A percentile compares a stretch with the other conserved stretches of the same genome.
phyloP scores from a whole-genome alignment of 1,284 basidiomycete genomes.

The Pholiota adiposa region DNA sequence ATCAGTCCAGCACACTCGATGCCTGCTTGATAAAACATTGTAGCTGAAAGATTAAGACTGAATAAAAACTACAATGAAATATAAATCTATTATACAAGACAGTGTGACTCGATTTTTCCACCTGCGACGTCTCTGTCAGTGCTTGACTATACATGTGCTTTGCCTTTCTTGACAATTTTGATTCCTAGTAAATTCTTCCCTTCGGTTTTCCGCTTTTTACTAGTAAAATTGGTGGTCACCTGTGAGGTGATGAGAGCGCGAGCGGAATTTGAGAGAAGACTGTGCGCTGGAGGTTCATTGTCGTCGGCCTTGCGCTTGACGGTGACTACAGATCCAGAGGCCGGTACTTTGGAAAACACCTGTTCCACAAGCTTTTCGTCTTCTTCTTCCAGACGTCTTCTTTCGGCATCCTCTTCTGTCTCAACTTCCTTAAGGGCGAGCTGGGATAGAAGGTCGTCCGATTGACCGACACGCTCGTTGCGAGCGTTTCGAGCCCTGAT shows the following conservation, averaged over 20 bases:
- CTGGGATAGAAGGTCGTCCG: conserved; percentile 63
- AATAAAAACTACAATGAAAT: too few species aligned
- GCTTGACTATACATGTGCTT: neutral
- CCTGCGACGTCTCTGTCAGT: too few species aligned
- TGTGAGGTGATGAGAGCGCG: conserved; percentile 66
- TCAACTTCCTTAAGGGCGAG: conserved; percentile 66
- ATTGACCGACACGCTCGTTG: conserved; percentile 79
- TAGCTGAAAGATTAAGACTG: too few species aligned
- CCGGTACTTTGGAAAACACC: conserved; percentile 80
- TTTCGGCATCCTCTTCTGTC: conserved; percentile 71
- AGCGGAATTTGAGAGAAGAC: conserved; percentile 75
- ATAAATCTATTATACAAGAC: neutral
- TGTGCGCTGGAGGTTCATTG: conserved; percentile 70
- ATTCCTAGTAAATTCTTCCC: conserved; percentile 71
- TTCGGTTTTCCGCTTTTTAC: conserved; percentile 70
- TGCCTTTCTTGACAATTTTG: conserved; percentile 67
- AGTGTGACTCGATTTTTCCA: too few species aligned
- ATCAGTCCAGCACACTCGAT: too few species aligned
- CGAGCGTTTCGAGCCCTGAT: conserved; percentile 93
- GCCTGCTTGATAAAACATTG: too few species aligned
- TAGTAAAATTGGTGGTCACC: conserved; percentile 38
- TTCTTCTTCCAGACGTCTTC: conserved; percentile 79
- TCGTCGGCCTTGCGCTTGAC: conserved; percentile 82
- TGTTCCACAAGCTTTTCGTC: conserved; percentile 89
- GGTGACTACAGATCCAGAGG: conserved; percentile 52